phyloP scores from a whole-genome alignment of 345 rosid genomes.

The Kernera saxatilis region DNA sequence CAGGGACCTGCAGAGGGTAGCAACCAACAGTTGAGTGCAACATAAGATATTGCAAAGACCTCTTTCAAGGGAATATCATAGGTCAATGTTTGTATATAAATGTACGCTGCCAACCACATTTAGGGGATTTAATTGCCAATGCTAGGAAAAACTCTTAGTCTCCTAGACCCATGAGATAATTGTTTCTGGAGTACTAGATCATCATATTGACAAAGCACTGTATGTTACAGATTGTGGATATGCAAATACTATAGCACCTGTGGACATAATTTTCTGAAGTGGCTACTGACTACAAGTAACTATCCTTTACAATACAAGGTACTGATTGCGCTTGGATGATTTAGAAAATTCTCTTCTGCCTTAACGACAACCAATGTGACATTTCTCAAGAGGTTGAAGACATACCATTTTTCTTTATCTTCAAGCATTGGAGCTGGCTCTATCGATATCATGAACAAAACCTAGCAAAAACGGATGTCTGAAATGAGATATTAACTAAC shows the following conservation, averaged over 20 bases:
- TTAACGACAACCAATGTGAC: background rate
- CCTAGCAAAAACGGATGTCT: slow-evolving; percentile 46
- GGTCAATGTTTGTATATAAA: background rate
- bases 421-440: slow-evolving; percentile 99
- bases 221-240: background rate
- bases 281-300: background rate
- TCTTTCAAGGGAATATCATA: background rate
- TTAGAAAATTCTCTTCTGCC: background rate
- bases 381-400: slow-evolving; percentile 22
- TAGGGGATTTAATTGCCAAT: background rate
- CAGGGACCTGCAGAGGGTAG: slow-evolving; percentile 66
- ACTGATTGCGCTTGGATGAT: slow-evolving; percentile 1
- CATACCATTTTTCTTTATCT: slow-evolving; percentile 99
- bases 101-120: background rate
- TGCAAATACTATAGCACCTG: background rate
- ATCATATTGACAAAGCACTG: background rate
- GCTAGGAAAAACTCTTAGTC: background rate
- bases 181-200: background rate
- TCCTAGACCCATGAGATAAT: background rate
- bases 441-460: slow-evolving; percentile 90
- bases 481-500: slow-evolving; percentile 20
- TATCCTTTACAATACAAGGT: background rate
- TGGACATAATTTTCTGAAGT: background rate
- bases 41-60: slow-evolving; percentile 5
- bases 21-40: background rate